Percentiles rank a stretch among this genome's conserved stretches.
phyloP scores from a whole-genome alignment of 345 rosid genomes.

The Ailanthus altissimus region DNA sequence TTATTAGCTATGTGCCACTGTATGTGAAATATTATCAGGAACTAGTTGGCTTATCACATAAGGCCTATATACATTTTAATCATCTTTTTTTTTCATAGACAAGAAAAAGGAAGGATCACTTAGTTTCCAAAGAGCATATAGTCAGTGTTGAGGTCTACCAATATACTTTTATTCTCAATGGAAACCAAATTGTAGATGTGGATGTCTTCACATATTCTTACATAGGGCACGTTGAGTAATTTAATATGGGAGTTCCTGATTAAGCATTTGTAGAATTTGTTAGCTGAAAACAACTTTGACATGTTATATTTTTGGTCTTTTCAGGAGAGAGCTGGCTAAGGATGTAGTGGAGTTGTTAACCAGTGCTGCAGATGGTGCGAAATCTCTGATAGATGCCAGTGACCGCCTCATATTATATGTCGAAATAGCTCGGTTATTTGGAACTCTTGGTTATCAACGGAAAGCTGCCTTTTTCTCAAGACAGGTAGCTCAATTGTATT shows the following conservation, averaged over 20 bases:
- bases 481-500: slow-evolving; percentile 94
- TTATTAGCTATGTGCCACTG: not conserved
- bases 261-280: not conserved
- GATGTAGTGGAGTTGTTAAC: slow-evolving; percentile 91
- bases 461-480: slow-evolving; percentile 98
- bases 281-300: not conserved
- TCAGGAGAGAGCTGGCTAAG: slow-evolving; percentile 82
- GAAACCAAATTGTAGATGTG: slow-evolving; percentile 7
- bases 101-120: not conserved
- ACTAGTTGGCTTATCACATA: slow-evolving; percentile 2
- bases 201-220: slow-evolving; percentile 8
- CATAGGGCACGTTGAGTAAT: not conserved
- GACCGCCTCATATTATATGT: slow-evolving; percentile 86
- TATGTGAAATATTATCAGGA: not conserved
- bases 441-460: slow-evolving; percentile 85
- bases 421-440: slow-evolving; percentile 93
- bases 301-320: slow-evolving; percentile 27
- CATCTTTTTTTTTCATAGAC: too few relatives aligned
- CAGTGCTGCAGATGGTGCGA: slow-evolving; percentile 95
- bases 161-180: slow-evolving; percentile 4
- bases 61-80: not conserved
- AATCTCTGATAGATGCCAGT: slow-evolving; percentile 89
- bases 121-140: not conserved
- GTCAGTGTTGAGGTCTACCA: slow-evolving; percentile 4
- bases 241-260: slow-evolving; percentile 8